Conservation (phyloP, 2,329 filamentous ascomycete species). For the Nothophoma quercina region DNA sequence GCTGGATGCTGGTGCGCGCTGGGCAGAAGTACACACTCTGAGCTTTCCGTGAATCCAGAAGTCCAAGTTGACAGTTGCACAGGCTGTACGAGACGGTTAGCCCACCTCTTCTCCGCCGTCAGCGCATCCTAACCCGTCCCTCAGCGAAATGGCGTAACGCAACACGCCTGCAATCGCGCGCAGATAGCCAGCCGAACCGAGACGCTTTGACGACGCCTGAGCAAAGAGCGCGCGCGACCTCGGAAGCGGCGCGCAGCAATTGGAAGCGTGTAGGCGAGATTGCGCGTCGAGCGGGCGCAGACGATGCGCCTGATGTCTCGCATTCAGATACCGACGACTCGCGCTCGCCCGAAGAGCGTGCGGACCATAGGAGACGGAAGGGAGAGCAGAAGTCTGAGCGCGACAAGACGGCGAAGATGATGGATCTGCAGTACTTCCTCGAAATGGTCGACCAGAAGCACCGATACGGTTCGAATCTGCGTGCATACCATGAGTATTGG, state of each 20-base stretch:
- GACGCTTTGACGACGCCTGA: slow-evolving; percentile 31
- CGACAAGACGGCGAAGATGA: slow-evolving; percentile 74
- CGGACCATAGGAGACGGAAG: slow-evolving; percentile 46
- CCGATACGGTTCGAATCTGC: slow-evolving; percentile 82
- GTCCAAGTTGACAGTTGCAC: slow-evolving; percentile 11
- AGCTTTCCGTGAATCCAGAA: not conserved
- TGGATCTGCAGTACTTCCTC: slow-evolving; percentile 85
- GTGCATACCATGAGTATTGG: slow-evolving; percentile 85
- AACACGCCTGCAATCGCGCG: slow-evolving; percentile 55
- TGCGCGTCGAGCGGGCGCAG: slow-evolving; percentile 74
- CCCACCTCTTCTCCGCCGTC: slow-evolving; percentile 18
- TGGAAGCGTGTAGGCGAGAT: slow-evolving; percentile 80
- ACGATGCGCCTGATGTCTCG: slow-evolving; percentile 62
- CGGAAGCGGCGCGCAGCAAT: slow-evolving; percentile 65
- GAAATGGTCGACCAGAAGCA: slow-evolving; percentile 90
- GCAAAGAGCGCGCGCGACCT: slow-evolving; percentile 37
- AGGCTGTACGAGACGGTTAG: slow-evolving; percentile 61
- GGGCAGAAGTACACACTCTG: slow-evolving; percentile 65
- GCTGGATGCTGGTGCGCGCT: slow-evolving; percentile 73
- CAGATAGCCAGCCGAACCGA: slow-evolving; percentile 39
- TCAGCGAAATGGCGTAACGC: slow-evolving; percentile 62
- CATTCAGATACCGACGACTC: slow-evolving; percentile 55
- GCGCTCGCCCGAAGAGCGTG: slow-evolving; percentile 43
- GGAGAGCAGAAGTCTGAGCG: slow-evolving; percentile 63
- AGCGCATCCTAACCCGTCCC: slow-evolving; percentile 36